Evolutionary conservation across 2,329 filamentous ascomycete genomes (phyloP).

Genomic region (Ampelomyces quisqualis): DNA sequence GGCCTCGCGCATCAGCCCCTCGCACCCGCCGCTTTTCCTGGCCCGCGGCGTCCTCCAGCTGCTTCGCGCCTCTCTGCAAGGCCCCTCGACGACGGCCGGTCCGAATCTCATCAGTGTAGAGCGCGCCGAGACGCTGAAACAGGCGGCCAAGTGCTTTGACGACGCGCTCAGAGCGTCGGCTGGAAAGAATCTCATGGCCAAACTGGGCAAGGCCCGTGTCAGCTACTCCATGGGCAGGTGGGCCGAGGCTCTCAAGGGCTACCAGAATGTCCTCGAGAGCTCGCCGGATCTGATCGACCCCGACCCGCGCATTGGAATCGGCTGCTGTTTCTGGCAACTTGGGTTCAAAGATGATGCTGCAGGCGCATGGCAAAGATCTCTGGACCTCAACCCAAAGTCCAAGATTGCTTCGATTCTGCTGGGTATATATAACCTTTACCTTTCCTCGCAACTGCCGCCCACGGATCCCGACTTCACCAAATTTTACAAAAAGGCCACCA

Average conservation of each 20-base stretch:
- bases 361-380: constrained; percentile 80
- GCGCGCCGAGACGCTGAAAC: constrained; percentile 73
- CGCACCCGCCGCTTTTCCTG: constrained; percentile 86
- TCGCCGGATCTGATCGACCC: constrained; percentile 88
- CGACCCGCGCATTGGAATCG: constrained; percentile 93
- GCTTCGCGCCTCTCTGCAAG: constrained; percentile 80
- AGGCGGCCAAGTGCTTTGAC: constrained; percentile 90
- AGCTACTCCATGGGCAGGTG: constrained; percentile 85
- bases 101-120: constrained; percentile 68
- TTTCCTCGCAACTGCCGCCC: constrained; percentile 77
- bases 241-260: constrained; percentile 76
- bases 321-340: constrained; percentile 95
- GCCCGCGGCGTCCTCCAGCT: constrained; percentile 88
- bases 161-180: constrained; percentile 84
- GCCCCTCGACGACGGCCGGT: constrained; percentile 67
- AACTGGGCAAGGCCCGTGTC: constrained; percentile 84
- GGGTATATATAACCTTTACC: constrained; percentile 84
- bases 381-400: constrained; percentile 79
- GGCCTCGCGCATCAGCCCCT: constrained; percentile 88
- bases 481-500: constrained; percentile 92
- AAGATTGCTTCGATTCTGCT: constrained; percentile 90
- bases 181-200: constrained; percentile 85
- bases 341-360: constrained; percentile 93
- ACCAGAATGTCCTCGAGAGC: constrained; percentile 82
- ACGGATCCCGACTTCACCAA: constrained; percentile 81